phyloP scores from a whole-genome alignment of 2,329 filamentous ascomycete genomes.

The Nannizziopsis barbatae region DNA sequence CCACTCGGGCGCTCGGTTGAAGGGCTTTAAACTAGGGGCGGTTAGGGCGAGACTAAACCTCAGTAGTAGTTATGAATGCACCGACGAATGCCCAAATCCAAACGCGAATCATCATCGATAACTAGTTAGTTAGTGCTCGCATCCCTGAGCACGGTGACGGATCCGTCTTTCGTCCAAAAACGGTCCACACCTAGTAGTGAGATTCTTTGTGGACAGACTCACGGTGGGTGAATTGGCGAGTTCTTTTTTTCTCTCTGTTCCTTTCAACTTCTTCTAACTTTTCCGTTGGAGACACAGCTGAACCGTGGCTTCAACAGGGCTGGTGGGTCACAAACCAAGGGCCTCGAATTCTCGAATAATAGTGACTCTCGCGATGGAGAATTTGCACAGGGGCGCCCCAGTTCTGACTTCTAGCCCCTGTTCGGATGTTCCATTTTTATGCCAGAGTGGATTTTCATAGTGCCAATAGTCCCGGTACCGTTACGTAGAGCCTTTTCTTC shows the following conservation, averaged over 20 bases:
- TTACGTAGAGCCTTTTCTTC: slow-evolving; percentile 8
- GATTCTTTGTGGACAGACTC: no score
- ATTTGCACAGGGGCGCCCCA: background rate
- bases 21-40: no score
- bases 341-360: background rate
- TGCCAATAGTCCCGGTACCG: slow-evolving; percentile 7
- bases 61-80: no score
- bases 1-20: no score
- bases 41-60: no score
- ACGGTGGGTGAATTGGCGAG: background rate
- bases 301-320: background rate
- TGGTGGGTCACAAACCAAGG: background rate
- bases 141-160: no score
- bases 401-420: background rate
- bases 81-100: no score
- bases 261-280: background rate
- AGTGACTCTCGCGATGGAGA: slow-evolving; percentile 4
- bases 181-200: no score
- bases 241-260: background rate
- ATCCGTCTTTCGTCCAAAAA: no score
- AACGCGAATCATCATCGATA: no score
- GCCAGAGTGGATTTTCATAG: slow-evolving; percentile 2
- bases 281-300: no score
- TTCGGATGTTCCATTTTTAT: slow-evolving; percentile 7
- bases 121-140: no score